These are phyloP conservation scores for Fusarium siculi DNA, from an alignment of 2,329 filamentous ascomycete species.

Conservation along the genomic window DNA sequence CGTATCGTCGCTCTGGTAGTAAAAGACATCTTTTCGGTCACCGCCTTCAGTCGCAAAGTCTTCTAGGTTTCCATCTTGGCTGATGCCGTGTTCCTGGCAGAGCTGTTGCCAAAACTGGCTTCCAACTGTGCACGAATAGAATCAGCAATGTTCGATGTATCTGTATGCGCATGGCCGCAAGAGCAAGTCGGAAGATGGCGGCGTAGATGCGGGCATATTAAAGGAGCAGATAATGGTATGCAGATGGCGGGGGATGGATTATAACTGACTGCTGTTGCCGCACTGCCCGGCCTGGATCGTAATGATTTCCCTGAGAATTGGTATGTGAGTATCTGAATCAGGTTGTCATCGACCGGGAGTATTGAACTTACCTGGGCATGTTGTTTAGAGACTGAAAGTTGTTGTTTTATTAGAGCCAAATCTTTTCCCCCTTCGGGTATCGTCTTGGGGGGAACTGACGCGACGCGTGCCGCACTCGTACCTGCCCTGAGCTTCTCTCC, in stretches of 20 bases:
- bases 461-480: slow-evolving; percentile 34
- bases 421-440: slow-evolving; percentile 19
- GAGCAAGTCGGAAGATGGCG: neutral
- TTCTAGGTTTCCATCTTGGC: slow-evolving; percentile 94
- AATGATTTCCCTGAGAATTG: slow-evolving; percentile 85
- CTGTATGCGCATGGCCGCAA: neutral
- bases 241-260: slow-evolving; percentile 13
- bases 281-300: slow-evolving; percentile 99
- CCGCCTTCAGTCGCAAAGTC: slow-evolving; percentile 98
- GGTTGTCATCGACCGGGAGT: neutral
- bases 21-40: slow-evolving; percentile 98
- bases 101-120: slow-evolving; percentile 99
- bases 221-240: slow-evolving; percentile 2
- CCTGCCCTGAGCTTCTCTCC: slow-evolving; percentile 9
- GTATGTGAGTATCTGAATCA: slow-evolving; percentile 4
- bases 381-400: slow-evolving; percentile 26
- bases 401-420: slow-evolving; percentile 28
- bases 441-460: slow-evolving; percentile 27
- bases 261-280: slow-evolving; percentile 93
- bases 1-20: slow-evolving; percentile 99
- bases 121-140: slow-evolving; percentile 73
- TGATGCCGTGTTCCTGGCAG: slow-evolving; percentile 98
- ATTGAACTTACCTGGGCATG: slow-evolving; percentile 41
- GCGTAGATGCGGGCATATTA: neutral
- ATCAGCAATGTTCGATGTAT: slow-evolving; percentile 19